A percentile compares a stretch with the other conserved stretches of the same genome.
Evolutionary conservation across 2,329 filamentous ascomycete species (phyloP).

Genomic region (Zymoseptoria ardabiliae): DNA sequence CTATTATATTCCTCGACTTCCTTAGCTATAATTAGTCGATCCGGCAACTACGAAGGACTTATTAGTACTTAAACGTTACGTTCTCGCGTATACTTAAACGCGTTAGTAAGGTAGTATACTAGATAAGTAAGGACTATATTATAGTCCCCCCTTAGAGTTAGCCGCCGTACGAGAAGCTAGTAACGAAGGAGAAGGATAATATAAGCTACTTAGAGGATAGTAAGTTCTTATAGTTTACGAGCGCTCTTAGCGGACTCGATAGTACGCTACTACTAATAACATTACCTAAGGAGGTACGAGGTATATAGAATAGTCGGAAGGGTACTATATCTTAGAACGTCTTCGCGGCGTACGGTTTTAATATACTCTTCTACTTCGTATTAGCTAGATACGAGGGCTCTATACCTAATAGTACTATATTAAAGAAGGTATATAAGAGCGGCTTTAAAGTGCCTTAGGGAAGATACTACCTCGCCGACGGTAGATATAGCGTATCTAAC

Average conservation of each 20-base stretch:
- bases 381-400: background rate
- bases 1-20: background rate
- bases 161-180: background rate
- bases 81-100: background rate
- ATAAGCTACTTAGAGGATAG: background rate
- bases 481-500: background rate
- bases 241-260: background rate
- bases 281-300: background rate
- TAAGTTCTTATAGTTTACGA: background rate
- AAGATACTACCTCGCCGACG: background rate
- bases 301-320: background rate
- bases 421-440: background rate
- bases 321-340: conserved; percentile 1
- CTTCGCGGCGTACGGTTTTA: background rate
- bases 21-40: background rate
- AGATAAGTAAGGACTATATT: background rate
- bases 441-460: background rate
- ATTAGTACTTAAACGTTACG: background rate
- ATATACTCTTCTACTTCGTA: background rate
- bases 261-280: background rate
- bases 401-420: background rate
- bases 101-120: background rate
- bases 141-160: background rate
- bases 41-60: background rate
- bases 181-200: background rate